Base-by-base conservation (phyloP, 2,329 filamentous ascomycete genomes). In the Xylariaceae sp. region DNA sequence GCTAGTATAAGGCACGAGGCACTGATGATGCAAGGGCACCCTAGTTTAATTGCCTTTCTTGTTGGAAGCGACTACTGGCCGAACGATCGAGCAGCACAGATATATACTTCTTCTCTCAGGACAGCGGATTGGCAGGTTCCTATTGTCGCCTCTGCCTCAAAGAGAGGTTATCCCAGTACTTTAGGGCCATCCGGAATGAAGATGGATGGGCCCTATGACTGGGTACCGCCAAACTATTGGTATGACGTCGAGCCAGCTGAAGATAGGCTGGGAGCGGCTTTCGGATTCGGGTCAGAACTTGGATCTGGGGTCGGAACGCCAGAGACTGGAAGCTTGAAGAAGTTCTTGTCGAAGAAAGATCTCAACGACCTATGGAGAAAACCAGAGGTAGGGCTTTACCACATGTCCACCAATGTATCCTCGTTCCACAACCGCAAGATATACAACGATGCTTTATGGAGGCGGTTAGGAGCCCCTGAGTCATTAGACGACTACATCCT, bases 181-280 rank as follows among this genome's bases (percentile, higher is more conserved):
- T 68, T 85, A 0, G 79, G 77, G 0, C 76, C 77, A 0, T 76
- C 77, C 0, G 82, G 82, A 1, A 77, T 86, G 75, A 85, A 83
- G 58, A 86, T 86, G 82, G 74, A 78, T 0, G 82, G 82, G 0
- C 82, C 82, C 0, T 86, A 86, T 55, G 82, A 85, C 58, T 86
- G 81, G 80, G 79, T 83, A 0, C 78, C 82, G 0, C 82, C 82
- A 0, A 82, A 78, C 54, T 85, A 85, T 64, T 86, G 81, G 81
- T 83, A 77, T 53, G 74, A 76, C 41, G 63, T 60, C 6, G 64
- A 71, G 15, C 65, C 68, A 2, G 61, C 62, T 1, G 60, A 59
- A 43, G 63, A 72, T 48, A 64, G 73, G 42, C 58, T 75, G 0
- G 82, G 82, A 0, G 77, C 79, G 0, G 81, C 81, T 0, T 83